Evolutionary conservation across 2,329 filamentous ascomycete genomes (phyloP), one percentile per base, ranked within the genome.

Genomic region (Helicocarpus griseus): DNA sequence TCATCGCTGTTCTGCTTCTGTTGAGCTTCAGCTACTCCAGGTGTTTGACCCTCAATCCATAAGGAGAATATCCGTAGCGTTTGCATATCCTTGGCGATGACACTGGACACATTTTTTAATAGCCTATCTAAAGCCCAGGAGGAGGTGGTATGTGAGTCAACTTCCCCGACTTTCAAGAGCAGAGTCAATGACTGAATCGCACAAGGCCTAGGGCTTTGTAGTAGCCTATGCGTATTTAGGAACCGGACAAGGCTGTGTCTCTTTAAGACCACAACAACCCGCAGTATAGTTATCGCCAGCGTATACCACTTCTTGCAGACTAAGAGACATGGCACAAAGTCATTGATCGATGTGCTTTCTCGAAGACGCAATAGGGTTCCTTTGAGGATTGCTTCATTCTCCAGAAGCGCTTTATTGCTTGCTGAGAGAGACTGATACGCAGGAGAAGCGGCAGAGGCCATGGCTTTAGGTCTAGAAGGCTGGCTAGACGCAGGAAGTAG

Each of bases 241-340:
- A 46, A 40, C 9, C 7, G 14, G 29, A 4, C 14, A 29, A 51
- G 29, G 31, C 19, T 51, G 2, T 28, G 17, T 19, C 38, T 51
- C 22, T 17, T 29, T 17, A 51, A 21, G 8, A 51, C 29, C 9
- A 39, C 31, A 38, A 36, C n/a, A 3, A 21, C 22, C 14, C 47
- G 24, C 35, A 38, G 19, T 14, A 39, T 5, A 3, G 13, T 6
- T 24, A 36, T 21, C 11, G 39, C 49, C 40, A 31, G 35, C 9
- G 21, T 11, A 48, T 45, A 24, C 52, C 49, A 54, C 13, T 35
- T 38, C 26, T 44, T 46, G 48, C 51, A 52, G 5, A 55, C 53
- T 7, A 19, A 21, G 11, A 52, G 22, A 19, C 41, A 50, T 2
- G 45, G 49, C 2, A 49, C 22, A 19, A 57, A 55, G 3, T 45